Evolutionary conservation across 1,139 yeast species (phyloP).

Genomic region (Saccharomycopsis crataegensis): DNA sequence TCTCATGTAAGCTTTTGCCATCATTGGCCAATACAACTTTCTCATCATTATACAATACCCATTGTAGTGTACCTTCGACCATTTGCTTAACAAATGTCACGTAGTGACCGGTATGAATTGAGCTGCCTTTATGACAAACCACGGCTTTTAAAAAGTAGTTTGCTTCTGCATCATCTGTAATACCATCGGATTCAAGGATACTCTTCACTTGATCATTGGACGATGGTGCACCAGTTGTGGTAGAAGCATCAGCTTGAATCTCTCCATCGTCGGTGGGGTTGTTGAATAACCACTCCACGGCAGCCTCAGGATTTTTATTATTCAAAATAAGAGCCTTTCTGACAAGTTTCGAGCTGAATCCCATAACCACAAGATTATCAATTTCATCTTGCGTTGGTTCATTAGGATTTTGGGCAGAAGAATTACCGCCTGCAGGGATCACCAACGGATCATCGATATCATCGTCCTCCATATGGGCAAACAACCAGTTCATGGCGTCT

Average conservation of each 20-base stretch:
- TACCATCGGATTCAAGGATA: slow-evolving; percentile 4
- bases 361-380: slow-evolving; percentile 62
- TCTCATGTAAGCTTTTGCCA: slow-evolving; percentile 49
- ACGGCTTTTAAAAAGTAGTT: slow-evolving; percentile 58
- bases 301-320: slow-evolving; percentile 56
- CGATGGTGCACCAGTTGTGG: slow-evolving; percentile 9
- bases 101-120: slow-evolving; percentile 94
- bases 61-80: slow-evolving; percentile 37
- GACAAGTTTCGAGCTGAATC: slow-evolving; percentile 58
- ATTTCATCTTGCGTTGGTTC: slow-evolving; percentile 36
- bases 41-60: slow-evolving; percentile 92
- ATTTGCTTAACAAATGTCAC: slow-evolving; percentile 65
- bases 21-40: slow-evolving; percentile 74
- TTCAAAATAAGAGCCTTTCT: slow-evolving; percentile 60
- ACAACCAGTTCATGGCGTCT: slow-evolving; percentile 85
- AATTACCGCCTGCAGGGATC: slow-evolving; percentile 20
- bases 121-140: slow-evolving; percentile 88
- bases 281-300: slow-evolving; percentile 84
- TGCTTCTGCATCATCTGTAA: slow-evolving; percentile 22
- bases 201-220: slow-evolving; percentile 5
- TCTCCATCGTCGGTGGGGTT: slow-evolving; percentile 65
- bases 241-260: slow-evolving; percentile 4
- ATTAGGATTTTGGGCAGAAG: slow-evolving; percentile 21
- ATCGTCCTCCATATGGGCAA: slow-evolving; percentile 80
- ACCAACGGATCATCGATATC: slow-evolving; percentile 62